phyloP scores from a whole-genome alignment of 2,329 filamentous ascomycete genomes.

The Cercospora zeae-maydis region DNA sequence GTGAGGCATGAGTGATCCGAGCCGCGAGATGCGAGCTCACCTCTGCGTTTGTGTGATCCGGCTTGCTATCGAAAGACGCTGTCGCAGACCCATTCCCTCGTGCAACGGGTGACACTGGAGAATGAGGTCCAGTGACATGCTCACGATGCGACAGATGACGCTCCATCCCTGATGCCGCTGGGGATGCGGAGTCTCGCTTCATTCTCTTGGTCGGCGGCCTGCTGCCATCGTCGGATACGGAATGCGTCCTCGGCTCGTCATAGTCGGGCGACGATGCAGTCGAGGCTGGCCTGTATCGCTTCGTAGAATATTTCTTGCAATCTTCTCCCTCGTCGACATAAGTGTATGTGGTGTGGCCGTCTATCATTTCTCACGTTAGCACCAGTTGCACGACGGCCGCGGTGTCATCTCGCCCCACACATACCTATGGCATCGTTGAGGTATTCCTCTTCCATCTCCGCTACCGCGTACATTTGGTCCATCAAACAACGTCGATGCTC shows the following conservation, averaged over 20 bases:
- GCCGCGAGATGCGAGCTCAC: neutral
- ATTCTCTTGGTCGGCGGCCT: constrained; percentile 11
- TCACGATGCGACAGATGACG: constrained; percentile 5
- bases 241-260: constrained; percentile 12
- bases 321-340: constrained; percentile 22
- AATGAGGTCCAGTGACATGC: neutral
- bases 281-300: constrained; percentile 13
- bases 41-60: neutral
- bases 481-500: constrained; percentile 18
- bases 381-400: neutral
- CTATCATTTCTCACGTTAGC: constrained; percentile 18
- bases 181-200: constrained; percentile 8
- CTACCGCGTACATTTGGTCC: constrained; percentile 24
- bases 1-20: neutral
- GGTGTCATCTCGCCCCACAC: neutral
- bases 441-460: constrained; percentile 20
- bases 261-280: constrained; percentile 8
- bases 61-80: neutral
- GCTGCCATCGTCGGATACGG: constrained; percentile 14
- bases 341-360: constrained; percentile 15
- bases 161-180: neutral
- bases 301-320: constrained; percentile 8
- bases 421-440: constrained; percentile 18
- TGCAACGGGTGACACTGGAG: neutral
- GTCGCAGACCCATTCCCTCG: neutral